phyloP scores from a whole-genome alignment of 352 stramenopile genomes.

The Lagenidium sp. region DNA sequence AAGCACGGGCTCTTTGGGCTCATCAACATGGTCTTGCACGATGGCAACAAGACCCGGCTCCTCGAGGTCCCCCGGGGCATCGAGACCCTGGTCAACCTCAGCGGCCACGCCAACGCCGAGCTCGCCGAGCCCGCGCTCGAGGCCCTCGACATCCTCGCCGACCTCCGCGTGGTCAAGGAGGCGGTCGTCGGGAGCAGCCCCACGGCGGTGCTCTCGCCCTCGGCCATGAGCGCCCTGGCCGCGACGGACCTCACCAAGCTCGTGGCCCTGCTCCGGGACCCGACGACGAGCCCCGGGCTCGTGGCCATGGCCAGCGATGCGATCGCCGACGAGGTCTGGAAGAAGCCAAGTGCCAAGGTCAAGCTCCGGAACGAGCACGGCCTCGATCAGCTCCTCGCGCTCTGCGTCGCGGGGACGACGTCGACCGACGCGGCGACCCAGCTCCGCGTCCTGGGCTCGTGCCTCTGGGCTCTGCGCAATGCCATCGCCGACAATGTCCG shows the following conservation, averaged over 20 bases:
- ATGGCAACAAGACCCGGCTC: constrained; percentile 71
- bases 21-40: constrained; percentile 81
- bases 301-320: constrained; percentile 66
- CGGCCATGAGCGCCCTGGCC: constrained; percentile 18
- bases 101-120: constrained; percentile 45
- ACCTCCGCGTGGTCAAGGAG: constrained; percentile 41
- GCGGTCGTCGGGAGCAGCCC: constrained; percentile 15
- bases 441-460: constrained; percentile 34
- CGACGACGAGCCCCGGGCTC: constrained; percentile 40
- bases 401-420: constrained; percentile 21
- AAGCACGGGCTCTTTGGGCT: constrained; percentile 59
- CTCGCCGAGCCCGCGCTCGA: constrained; percentile 60
- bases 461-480: constrained; percentile 60
- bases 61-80: constrained; percentile 63
- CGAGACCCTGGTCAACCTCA: constrained; percentile 74
- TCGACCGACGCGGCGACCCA: constrained; percentile 3
- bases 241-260: constrained; percentile 57
- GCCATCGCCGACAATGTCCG: constrained; percentile 39
- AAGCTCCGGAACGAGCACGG: constrained; percentile 55
- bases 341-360: constrained; percentile 40
- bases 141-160: constrained; percentile 66
- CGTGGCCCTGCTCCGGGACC: constrained; percentile 38
- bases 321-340: constrained; percentile 77
- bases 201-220: constrained; percentile 5
- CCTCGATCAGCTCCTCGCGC: constrained; percentile 46